phyloP scores from a whole-genome alignment of 768 basidiomycete species.

The Tephrocybe sp. region DNA sequence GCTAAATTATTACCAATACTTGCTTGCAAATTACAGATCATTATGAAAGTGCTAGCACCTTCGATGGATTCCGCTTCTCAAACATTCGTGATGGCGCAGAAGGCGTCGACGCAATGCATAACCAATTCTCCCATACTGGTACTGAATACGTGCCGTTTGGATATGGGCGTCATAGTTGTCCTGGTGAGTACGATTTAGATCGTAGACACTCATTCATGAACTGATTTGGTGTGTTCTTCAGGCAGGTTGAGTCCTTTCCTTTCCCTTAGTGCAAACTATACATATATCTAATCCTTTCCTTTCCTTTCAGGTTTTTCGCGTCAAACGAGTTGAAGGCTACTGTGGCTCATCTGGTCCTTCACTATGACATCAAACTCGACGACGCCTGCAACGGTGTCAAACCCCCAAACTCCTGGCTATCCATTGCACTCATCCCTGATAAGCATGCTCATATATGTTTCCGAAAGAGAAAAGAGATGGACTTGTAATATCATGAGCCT shows the following conservation, averaged over 20 bases:
- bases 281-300: too few relatives aligned
- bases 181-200: not conserved
- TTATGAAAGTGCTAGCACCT: conserved; percentile 2
- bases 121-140: not conserved
- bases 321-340: conserved; percentile 5
- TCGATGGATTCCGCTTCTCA: conserved; percentile 6
- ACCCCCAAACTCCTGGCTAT: conserved; percentile 2
- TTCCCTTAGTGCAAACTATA: not conserved
- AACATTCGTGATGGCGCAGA: not conserved
- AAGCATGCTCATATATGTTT: not conserved
- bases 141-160: conserved; percentile 4
- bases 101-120: not conserved
- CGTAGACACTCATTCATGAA: too few relatives aligned
- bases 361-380: conserved; percentile 6
- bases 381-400: not conserved
- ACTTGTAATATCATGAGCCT: too few relatives aligned
- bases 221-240: too few relatives aligned
- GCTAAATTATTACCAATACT: too few relatives aligned
- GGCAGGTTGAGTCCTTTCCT: too few relatives aligned
- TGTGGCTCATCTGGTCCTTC: conserved; percentile 1
- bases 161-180: conserved; percentile 5
- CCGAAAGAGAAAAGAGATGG: not conserved
- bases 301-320: conserved; percentile 3
- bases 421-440: conserved; percentile 4
- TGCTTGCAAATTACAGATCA: not conserved